Conservation (phyloP, 768 basidiomycete genomes). For the Kwoniella shandongensis region DNA sequence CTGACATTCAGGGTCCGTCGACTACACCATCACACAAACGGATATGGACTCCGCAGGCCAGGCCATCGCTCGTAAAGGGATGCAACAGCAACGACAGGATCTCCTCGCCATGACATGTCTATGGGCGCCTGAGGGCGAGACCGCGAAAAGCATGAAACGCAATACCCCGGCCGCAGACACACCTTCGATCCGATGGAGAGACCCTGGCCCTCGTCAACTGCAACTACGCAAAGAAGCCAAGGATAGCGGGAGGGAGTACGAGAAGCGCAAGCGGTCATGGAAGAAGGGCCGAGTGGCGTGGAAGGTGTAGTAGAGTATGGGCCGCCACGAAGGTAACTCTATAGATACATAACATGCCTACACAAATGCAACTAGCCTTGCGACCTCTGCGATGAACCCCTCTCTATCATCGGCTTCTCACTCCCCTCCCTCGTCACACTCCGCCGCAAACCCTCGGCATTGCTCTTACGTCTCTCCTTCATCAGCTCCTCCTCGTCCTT, state of each 20-base stretch:
- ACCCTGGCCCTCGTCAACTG: slow-evolving; percentile 27
- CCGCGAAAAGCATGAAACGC: slow-evolving; percentile 13
- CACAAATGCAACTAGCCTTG: too few species aligned
- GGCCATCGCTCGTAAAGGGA: slow-evolving; percentile 14
- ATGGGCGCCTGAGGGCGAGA: slow-evolving; percentile 41
- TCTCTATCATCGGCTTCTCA: too few species aligned
- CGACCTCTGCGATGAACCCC: too few species aligned
- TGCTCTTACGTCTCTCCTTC: slow-evolving; percentile 22
- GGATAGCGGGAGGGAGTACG: slow-evolving; percentile 33
- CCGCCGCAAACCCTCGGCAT: too few species aligned
- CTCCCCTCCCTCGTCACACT: slow-evolving; percentile 10
- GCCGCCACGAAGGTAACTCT: too few species aligned
- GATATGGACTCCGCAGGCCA: slow-evolving; percentile 11
- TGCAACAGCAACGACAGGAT: slow-evolving; percentile 14
- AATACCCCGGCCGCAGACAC: background rate
- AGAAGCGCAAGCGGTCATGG: slow-evolving; percentile 18
- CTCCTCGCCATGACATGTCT: slow-evolving; percentile 34
- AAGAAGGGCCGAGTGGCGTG: slow-evolving; percentile 14
- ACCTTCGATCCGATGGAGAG: slow-evolving; percentile 26
- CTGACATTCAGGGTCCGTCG: slow-evolving; percentile 61
- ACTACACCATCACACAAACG: slow-evolving; percentile 60
- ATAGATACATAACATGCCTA: too few species aligned
- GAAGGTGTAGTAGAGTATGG: background rate
- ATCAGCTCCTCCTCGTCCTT: slow-evolving; percentile 24
- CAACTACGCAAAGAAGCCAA: slow-evolving; percentile 28